Evolutionary conservation across 2,329 filamentous ascomycete genomes (phyloP).

Genomic region (Allantophomopsis lycopodina): DNA sequence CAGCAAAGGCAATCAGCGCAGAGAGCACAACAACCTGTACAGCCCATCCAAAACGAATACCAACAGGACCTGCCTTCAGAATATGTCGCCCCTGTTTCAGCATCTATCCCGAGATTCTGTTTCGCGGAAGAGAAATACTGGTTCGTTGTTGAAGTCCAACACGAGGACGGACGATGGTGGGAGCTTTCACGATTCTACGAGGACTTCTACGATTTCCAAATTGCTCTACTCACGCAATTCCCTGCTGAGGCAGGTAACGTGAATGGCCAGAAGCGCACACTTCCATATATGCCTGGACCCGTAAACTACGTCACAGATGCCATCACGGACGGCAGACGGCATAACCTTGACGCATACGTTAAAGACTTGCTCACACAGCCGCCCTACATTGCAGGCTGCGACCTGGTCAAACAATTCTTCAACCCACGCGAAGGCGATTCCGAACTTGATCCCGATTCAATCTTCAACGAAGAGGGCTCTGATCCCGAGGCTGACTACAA

Average conservation of each 20-base stretch:
- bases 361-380: constrained; percentile 80
- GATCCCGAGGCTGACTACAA: constrained; percentile 53
- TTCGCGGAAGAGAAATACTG: constrained; percentile 98
- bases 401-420: constrained; percentile 82
- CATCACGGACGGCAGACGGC: constrained; percentile 83
- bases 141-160: constrained; percentile 86
- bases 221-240: constrained; percentile 82
- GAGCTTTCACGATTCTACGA: constrained; percentile 92
- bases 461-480: constrained; percentile 59
- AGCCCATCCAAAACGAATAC: constrained; percentile 1
- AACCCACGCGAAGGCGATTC: constrained; percentile 82
- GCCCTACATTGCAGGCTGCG: constrained; percentile 69
- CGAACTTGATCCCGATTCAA: constrained; percentile 77
- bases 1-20: constrained; percentile 6
- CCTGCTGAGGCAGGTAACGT: constrained; percentile 86
- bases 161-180: constrained; percentile 87
- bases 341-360: constrained; percentile 91
- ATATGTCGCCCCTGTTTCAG: constrained; percentile 63
- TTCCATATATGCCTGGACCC: constrained; percentile 96
- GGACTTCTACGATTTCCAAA: constrained; percentile 98
- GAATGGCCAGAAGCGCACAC: constrained; percentile 60
- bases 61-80: constrained; percentile 22
- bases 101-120: constrained; percentile 82
- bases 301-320: constrained; percentile 97
- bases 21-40: constrained; percentile 12